Evolutionary conservation across 495 filamentous ascomycete species (phyloP), one percentile per base, ranked within the genome.

Genomic region (Neurospora sp.): DNA sequence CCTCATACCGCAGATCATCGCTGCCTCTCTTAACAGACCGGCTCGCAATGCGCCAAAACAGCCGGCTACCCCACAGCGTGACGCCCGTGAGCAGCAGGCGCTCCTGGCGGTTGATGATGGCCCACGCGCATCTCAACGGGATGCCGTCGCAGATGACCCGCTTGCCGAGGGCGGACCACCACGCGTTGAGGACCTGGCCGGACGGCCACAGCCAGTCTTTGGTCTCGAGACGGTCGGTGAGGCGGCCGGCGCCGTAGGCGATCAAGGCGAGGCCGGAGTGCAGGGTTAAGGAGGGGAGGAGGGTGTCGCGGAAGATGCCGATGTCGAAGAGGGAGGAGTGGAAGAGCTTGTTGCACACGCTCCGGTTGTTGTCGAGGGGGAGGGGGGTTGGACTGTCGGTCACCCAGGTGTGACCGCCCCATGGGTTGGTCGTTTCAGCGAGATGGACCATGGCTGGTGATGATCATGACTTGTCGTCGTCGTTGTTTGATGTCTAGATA

Each of bases 191-290:
- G 38, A 89, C 84, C 75, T 86, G 87, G 22, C 78, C 84, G 3
- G 81, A 76, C 0, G 87, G 86, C 88, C 88, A 90, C 38, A 85
- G 75, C 82, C 84, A 86, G 75, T 90, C 87, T 76, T 90, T 90
- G 37, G 84, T 78, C 37, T 89, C 88, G 40, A 86, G 82, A 20
- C 82, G 81, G 79, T 87, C 73, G 4, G 85, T 86, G 48, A 81
- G 76, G 16, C 84, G 79, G 2, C 84, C 85, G 61, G 82, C 77
- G 8, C 79, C 77, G 72, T 85, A 90, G 0, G 87, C 81, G 27
- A 82, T 79, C n/a, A 86, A 20, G 1, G 85, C 80, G 20, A 87
- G 80, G 3, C 79, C 74, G 3, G 82, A 79, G 73, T 88, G 83
- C 0, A 89, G 75, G 0, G 79, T 78, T 31, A 87, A 77, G 8